These are phyloP conservation scores for Exophiala dermatitidis DNA, from an alignment of 2,329 filamentous ascomycete species.

Conservation along the genomic window DNA sequence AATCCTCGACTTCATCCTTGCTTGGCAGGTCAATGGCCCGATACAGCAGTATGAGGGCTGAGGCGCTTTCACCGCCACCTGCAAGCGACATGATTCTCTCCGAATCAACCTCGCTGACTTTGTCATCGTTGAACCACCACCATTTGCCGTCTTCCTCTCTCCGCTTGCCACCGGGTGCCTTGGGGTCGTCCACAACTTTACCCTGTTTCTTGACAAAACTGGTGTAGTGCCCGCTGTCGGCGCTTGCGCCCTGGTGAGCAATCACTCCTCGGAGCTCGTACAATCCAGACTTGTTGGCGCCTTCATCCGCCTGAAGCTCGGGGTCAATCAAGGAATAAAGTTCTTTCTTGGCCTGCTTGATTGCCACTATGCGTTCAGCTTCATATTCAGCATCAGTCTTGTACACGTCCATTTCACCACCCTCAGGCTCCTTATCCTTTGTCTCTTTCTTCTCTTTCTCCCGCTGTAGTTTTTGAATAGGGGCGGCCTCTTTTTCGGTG, in stretches of 20 bases:
- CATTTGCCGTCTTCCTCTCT: constrained; percentile 84
- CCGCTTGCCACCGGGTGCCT: constrained; percentile 60
- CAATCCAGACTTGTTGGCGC: constrained; percentile 85
- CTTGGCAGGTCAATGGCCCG: constrained; percentile 44
- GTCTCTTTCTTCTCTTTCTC: constrained; percentile 42
- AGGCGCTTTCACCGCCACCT: constrained; percentile 62
- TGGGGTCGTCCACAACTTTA: constrained; percentile 54
- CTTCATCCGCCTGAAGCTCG: constrained; percentile 66
- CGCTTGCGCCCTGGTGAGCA: constrained; percentile 92
- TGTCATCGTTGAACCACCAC: constrained; percentile 99
- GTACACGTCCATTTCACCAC: constrained; percentile 65
- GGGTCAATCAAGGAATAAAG: constrained; percentile 70
- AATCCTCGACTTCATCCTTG: constrained; percentile 33
- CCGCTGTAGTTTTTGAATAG: constrained; percentile 46
- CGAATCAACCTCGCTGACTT: constrained; percentile 80
- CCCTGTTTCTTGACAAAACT: constrained; percentile 92
- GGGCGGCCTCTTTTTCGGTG: constrained; percentile 31
- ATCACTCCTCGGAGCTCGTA: constrained; percentile 93
- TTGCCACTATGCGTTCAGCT: constrained; percentile 67
- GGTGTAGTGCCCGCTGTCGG: constrained; percentile 97
- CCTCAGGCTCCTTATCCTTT: constrained; percentile 47
- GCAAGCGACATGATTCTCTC: constrained; percentile 88
- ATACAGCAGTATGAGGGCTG: constrained; percentile 46
- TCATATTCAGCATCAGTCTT: constrained; percentile 94
- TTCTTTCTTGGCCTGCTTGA: constrained; percentile 80